Evolutionary conservation across 2,329 filamentous ascomycete species (phyloP).

Genomic region (Cadophora sp.): DNA sequence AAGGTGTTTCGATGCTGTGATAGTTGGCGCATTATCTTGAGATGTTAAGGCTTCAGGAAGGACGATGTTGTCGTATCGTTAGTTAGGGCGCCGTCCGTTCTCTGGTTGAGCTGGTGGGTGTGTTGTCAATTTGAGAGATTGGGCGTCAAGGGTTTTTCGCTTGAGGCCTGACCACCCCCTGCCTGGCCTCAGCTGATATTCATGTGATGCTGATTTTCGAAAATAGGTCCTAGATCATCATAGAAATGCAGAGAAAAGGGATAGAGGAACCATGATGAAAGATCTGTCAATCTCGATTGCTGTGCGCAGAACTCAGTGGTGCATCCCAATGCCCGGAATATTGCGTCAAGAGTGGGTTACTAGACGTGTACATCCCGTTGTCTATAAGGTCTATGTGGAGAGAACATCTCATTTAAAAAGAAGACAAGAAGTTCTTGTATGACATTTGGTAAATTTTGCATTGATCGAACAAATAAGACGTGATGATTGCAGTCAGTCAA

Average conservation of each 20-base stretch:
- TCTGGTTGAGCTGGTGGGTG: slow-evolving; percentile 11
- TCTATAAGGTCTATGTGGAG: too few species aligned
- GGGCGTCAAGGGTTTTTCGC: slow-evolving; percentile 12
- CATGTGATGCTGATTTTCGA: background rate
- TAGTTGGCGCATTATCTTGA: slow-evolving; percentile 7
- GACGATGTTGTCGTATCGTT: slow-evolving; percentile 16
- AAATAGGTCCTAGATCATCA: too few species aligned
- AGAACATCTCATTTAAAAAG: too few species aligned
- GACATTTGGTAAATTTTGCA: background rate
- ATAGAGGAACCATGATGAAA: too few species aligned
- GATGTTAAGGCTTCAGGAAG: slow-evolving; percentile 1
- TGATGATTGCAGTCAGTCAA: background rate
- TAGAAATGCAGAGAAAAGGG: too few species aligned
- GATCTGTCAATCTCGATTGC: too few species aligned
- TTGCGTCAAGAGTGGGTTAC: too few species aligned
- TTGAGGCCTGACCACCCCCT: background rate
- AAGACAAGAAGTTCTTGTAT: too few species aligned
- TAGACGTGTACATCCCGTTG: too few species aligned
- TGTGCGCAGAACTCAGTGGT: too few species aligned
- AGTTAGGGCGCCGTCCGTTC: background rate
- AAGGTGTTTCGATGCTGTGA: slow-evolving; percentile 22
- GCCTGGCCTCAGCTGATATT: too few species aligned
- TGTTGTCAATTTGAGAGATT: slow-evolving; percentile 20
- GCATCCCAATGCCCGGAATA: too few species aligned
- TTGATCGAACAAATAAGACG: background rate